phyloP scores from a whole-genome alignment of 2,329 filamentous ascomycete genomes.

The Rugonectria rugulosa region DNA sequence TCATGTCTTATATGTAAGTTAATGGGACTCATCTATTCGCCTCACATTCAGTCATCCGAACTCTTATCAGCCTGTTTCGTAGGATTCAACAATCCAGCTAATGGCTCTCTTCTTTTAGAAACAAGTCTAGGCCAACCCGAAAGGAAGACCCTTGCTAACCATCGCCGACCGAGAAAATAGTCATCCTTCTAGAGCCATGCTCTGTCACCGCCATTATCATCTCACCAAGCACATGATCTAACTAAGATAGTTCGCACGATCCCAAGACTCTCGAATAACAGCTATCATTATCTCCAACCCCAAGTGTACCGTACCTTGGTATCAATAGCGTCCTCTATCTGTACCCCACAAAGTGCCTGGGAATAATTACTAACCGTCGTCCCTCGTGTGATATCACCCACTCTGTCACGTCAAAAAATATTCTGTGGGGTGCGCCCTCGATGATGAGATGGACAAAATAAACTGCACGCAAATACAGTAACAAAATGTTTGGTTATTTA shows the following conservation, averaged over 20 bases:
- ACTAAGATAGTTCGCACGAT: neutral
- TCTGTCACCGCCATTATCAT: neutral
- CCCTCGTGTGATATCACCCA: slow-evolving; percentile 21
- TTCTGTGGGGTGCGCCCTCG: slow-evolving; percentile 23
- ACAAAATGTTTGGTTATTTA: slow-evolving; percentile 14
- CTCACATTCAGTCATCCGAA: too few relatives aligned
- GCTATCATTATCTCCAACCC: too few relatives aligned
- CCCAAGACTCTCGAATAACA: too few relatives aligned
- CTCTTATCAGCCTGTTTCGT: too few relatives aligned
- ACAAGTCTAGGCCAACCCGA: neutral
- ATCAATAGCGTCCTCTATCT: neutral
- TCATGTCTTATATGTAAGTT: too few relatives aligned
- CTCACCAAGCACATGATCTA: neutral
- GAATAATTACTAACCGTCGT: slow-evolving; percentile 1
- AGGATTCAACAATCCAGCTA: too few relatives aligned
- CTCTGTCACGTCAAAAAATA: slow-evolving; percentile 36
- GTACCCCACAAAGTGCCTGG: slow-evolving; percentile 5
- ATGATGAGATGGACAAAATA: slow-evolving; percentile 2
- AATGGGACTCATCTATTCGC: too few relatives aligned
- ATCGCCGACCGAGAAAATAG: neutral
- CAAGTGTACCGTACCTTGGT: too few relatives aligned
- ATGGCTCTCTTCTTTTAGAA: too few relatives aligned
- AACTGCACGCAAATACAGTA: neutral
- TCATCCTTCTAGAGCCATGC: neutral
- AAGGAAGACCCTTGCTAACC: too few relatives aligned